Base-by-base conservation (phyloP, 305 asterid genomes). In the Rubia tinctorum region DNA sequence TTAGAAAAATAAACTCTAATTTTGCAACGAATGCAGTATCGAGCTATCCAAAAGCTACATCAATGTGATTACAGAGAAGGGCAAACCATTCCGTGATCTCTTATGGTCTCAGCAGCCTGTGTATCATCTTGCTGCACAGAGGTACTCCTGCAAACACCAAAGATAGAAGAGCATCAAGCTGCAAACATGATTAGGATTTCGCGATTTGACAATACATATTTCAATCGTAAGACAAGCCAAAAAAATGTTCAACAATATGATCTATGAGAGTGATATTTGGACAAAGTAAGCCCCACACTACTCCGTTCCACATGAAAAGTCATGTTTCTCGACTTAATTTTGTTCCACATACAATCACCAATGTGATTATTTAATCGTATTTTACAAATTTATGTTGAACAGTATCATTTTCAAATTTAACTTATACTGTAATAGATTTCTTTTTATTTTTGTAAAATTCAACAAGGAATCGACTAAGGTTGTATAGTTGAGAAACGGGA, bases 1-100 rank as follows among this genome's bases (percentile, higher is more conserved):
- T 18, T 18, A 18, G 58, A 17, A 30, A 53, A 53, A 53, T 53
- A 22, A 53, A 53, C 23, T 53, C 23, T 17, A 53, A 30, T 30
- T 1, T 30, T 1, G 34, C 34, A 3, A 30, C 3, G 34, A 3
- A 3, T 30, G 34, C 34, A 30, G 34, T 30, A 30, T 30, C 3
- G 34, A 30, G 34, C 34, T 1, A 30, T 30, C 34, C 2, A 30
- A 14, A 39, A 61, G 64, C 4, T 6, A 22, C 37, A 71, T 20
- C 25, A 42, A 75, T 0, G 25, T 30, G 6, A 63, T 3, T 30
- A 30, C 34, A 30, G 34, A 30, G 34, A 30, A 30, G 34, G 34
- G 27, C 63, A 37, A 76, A 86, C 90, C 67, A 40, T 73, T 45
- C 82, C 8, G 69, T 60, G 80, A 68, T 60, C 76, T 64, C 66